Evolutionary conservation across 192 early-diverging fungal genomes (phyloP).

Genomic region (Coemansia sp.): DNA sequence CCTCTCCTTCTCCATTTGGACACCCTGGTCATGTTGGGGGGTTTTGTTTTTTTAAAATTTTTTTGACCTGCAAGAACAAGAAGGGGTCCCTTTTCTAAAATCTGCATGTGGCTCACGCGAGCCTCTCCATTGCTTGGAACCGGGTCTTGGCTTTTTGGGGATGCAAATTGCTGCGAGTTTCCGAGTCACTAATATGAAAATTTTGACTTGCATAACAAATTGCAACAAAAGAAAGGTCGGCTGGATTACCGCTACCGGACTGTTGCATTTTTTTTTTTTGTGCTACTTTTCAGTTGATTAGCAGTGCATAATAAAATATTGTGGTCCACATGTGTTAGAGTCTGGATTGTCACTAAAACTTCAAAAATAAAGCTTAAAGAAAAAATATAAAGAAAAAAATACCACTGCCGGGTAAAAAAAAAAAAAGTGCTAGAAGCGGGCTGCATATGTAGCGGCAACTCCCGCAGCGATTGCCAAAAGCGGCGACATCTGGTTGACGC

Average conservation of each 20-base stretch:
- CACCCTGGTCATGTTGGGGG: background rate
- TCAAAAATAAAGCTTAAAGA: background rate
- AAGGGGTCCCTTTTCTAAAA: background rate
- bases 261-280: too few species aligned
- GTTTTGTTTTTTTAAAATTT: background rate
- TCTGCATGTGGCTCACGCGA: background rate
- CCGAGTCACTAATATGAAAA: constrained; percentile 12
- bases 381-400: constrained; percentile 5
- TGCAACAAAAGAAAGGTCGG: too few species aligned
- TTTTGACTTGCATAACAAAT: background rate
- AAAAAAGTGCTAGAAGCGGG: background rate
- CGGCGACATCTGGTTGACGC: background rate
- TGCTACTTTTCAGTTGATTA: too few species aligned
- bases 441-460: background rate
- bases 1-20: background rate
- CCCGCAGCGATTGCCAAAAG: background rate
- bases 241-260: too few species aligned
- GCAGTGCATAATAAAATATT: background rate
- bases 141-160: background rate
- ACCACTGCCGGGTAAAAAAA: background rate
- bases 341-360: background rate
- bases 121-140: background rate
- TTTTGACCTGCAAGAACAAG: background rate
- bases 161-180: constrained; percentile 4
- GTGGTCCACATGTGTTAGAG: background rate